These are phyloP conservation scores for Macadamia integrifolia DNA, from an alignment of 164 flowering plant genomes.

Conservation along the genomic window DNA sequence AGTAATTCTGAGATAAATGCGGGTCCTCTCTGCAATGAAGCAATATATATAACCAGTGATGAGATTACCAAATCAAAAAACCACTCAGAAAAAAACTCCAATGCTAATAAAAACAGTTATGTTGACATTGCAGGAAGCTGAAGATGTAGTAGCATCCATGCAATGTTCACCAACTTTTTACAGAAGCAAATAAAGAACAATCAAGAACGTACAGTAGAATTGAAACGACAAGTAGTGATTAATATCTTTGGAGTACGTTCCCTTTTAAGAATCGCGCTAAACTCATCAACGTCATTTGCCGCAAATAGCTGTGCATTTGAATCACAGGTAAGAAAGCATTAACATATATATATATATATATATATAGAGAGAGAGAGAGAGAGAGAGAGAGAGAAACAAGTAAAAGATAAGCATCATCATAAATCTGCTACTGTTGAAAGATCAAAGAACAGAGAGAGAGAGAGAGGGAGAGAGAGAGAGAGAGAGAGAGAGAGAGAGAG, in stretches of 20 bases:
- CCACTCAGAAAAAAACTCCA: not conserved
- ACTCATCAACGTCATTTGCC: slow-evolving; percentile 85
- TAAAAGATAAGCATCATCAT: too few relatives aligned
- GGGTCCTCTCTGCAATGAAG: slow-evolving; percentile 76
- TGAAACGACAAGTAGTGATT: slow-evolving; percentile 84
- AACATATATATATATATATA: too few relatives aligned
- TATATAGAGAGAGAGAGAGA: too few relatives aligned
- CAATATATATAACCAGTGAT: not conserved
- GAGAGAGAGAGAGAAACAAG: too few relatives aligned
- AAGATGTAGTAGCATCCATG: not conserved
- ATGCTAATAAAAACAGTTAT: not conserved
- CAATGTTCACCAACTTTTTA: not conserved
- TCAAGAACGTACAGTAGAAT: slow-evolving; percentile 62
- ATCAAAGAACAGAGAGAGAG: too few relatives aligned
- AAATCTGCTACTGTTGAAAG: too few relatives aligned
- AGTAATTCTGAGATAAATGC: slow-evolving; percentile 74
- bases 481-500: too few relatives aligned
- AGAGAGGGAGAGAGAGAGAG: too few relatives aligned
- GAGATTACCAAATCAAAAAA: slow-evolving; percentile 5
- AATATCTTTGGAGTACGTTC: slow-evolving; percentile 59
- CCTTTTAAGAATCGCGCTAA: slow-evolving; percentile 52
- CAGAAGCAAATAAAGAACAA: not conserved
- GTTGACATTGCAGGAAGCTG: not conserved
- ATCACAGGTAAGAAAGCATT: not conserved
- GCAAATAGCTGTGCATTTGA: slow-evolving; percentile 62